Percentiles rank a stretch among this genome's conserved stretches.
Evolutionary conservation across 768 basidiomycete species (phyloP).

Genomic region (Leccinum barrowsii): DNA sequence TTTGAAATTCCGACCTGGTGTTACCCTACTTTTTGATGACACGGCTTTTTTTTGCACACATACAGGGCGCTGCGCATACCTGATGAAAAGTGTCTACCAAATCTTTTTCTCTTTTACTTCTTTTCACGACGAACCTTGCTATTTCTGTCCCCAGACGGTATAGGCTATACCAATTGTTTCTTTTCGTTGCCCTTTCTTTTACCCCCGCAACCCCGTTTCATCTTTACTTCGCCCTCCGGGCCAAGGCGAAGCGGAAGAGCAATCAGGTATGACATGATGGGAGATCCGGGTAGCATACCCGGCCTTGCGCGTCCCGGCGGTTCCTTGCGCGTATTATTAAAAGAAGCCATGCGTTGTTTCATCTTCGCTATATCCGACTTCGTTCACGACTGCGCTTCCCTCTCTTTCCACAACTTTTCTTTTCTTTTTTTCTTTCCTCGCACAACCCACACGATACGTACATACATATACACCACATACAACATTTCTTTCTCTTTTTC

Average conservation of each 20-base stretch:
- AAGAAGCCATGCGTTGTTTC: neutral
- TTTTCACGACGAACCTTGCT: neutral
- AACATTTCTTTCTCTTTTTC: constrained; percentile 13
- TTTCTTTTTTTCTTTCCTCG: neutral
- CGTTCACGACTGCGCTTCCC: neutral
- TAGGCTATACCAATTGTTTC: constrained; percentile 18
- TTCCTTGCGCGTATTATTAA: neutral
- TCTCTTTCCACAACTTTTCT: neutral
- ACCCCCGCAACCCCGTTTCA: neutral
- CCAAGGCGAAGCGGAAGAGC: constrained; percentile 12
- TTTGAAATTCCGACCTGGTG: constrained; percentile 22
- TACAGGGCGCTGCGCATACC: constrained; percentile 31
- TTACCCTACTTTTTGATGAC: constrained; percentile 20
- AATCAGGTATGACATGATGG: constrained; percentile 9
- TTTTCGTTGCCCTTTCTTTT: neutral
- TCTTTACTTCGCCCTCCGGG: neutral
- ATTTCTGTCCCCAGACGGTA: constrained; percentile 13
- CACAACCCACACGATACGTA: neutral
- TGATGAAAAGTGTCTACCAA: constrained; percentile 23
- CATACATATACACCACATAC: neutral
- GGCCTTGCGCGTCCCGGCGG: neutral
- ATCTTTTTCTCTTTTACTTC: neutral
- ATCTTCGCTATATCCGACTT: neutral
- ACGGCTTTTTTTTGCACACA: constrained; percentile 14
- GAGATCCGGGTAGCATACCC: neutral